A percentile compares a stretch with the other conserved stretches of the same genome.
Evolutionary conservation across 2,329 filamentous ascomycete genomes (phyloP).

Genomic region (Trichoderma koningiopsis): DNA sequence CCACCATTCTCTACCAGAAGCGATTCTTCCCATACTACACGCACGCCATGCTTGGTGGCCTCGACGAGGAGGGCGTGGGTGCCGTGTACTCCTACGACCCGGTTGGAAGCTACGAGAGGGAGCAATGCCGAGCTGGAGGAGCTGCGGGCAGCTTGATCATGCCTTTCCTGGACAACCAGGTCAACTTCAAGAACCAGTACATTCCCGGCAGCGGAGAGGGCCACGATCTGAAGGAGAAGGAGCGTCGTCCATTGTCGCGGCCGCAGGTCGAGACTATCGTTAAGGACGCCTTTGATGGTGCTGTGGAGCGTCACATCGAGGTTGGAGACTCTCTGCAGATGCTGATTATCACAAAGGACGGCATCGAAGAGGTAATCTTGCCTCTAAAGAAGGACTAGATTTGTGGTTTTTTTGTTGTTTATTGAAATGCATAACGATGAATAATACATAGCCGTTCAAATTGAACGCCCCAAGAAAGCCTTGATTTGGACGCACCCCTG

Average conservation of each 20-base stretch:
- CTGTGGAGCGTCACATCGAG: conserved; percentile 98
- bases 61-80: conserved; percentile 93
- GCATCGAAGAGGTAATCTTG: conserved; percentile 82
- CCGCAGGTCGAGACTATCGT: conserved; percentile 82
- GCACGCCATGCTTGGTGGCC: conserved; percentile 86
- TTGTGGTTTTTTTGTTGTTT: not conserved
- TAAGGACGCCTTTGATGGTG: conserved; percentile 96
- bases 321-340: conserved; percentile 96
- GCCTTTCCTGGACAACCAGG: conserved; percentile 98
- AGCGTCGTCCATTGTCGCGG: conserved; percentile 69
- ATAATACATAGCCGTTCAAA: conserved; percentile 33
- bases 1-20: conserved; percentile 94
- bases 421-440: conserved; percentile 34
- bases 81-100: conserved; percentile 98
- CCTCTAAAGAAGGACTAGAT: conserved; percentile 86
- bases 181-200: conserved; percentile 99
- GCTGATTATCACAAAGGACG: conserved; percentile 85
- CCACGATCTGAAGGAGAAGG: conserved; percentile 74
- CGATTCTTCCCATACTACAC: conserved; percentile 99
- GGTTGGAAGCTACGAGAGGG: conserved; percentile 94
- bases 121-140: conserved; percentile 92
- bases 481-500: conserved; percentile 9
- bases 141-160: conserved; percentile 94
- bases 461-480: conserved; percentile 8
- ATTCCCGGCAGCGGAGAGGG: conserved; percentile 82